Evolutionary conservation across 306 rosid genomes (phyloP).

Genomic region (Albizia julibrissin): DNA sequence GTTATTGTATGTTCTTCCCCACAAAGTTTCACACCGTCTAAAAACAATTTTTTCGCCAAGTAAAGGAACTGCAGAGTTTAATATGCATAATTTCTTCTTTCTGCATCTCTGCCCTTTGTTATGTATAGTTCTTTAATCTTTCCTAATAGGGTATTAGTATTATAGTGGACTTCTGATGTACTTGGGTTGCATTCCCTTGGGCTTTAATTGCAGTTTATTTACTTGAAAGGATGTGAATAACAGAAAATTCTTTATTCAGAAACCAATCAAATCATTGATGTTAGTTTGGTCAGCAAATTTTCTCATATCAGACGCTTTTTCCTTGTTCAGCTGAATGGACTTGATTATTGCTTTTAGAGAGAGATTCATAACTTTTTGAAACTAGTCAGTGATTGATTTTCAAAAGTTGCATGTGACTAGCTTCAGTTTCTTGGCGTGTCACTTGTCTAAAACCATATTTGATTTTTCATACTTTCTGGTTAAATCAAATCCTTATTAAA

Average conservation of each 20-base stretch:
- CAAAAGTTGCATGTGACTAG: neutral
- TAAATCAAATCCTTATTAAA: constrained; percentile 11
- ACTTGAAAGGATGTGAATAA: neutral
- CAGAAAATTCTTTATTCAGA: neutral
- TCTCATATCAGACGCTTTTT: neutral
- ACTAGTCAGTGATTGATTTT: constrained; percentile 2
- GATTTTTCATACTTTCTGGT: neutral
- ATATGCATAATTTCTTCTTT: neutral
- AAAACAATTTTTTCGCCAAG: neutral
- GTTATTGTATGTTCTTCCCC: neutral
- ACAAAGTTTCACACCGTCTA: neutral
- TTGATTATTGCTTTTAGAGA: neutral
- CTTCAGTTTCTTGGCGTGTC: neutral
- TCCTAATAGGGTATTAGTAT: constrained; percentile 3
- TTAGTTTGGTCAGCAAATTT: constrained; percentile 1
- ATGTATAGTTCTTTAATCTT: neutral
- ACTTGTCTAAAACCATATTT: constrained; percentile 16
- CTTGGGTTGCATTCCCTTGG: constrained; percentile 10
- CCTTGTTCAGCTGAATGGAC: neutral
- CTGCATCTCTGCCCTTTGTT: neutral
- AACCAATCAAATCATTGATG: neutral
- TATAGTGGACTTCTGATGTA: constrained; percentile 13
- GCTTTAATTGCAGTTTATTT: neutral
- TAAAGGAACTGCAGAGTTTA: neutral
- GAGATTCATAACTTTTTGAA: neutral